Percentiles rank a stretch among this genome's conserved stretches.
These are phyloP conservation scores for Salvia rosmarinus DNA, from an alignment of 257 asterid genomes.

Conservation along the genomic window DNA sequence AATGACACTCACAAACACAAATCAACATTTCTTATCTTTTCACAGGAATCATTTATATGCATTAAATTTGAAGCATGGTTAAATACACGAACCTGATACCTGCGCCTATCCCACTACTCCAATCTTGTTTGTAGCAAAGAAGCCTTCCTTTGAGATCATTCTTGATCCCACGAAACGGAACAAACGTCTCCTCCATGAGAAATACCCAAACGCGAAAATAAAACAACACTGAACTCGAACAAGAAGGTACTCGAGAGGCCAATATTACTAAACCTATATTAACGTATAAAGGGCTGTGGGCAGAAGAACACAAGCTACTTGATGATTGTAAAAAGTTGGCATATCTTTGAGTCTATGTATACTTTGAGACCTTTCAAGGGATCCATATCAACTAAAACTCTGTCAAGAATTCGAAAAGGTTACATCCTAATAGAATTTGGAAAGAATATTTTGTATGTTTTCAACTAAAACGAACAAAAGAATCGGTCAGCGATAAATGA, in stretches of 20 bases:
- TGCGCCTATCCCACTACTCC: slow-evolving; percentile 81
- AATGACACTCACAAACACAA: slow-evolving; percentile 14
- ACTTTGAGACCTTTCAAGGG: slow-evolving; percentile 43
- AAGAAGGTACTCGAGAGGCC: slow-evolving; percentile 53
- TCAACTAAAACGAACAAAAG: slow-evolving; percentile 45
- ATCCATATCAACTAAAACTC: slow-evolving; percentile 37
- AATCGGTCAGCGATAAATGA: slow-evolving; percentile 43
- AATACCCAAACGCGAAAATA: slow-evolving; percentile 21
- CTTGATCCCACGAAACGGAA: slow-evolving; percentile 89
- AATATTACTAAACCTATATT: slow-evolving; percentile 36
- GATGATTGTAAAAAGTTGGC: slow-evolving; percentile 35
- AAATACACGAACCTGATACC: slow-evolving; percentile 75
- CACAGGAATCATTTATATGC: slow-evolving; percentile 2
- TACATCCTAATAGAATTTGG: slow-evolving; percentile 45
- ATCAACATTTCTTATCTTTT: slow-evolving; percentile 20
- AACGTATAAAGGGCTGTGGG: slow-evolving; percentile 34
- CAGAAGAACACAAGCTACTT: slow-evolving; percentile 43
- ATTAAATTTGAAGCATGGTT: slow-evolving; percentile 33
- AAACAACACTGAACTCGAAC: slow-evolving; percentile 34
- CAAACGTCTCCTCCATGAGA: slow-evolving; percentile 86
- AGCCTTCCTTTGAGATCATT: slow-evolving; percentile 87
- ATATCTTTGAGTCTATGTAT: slow-evolving; percentile 13
- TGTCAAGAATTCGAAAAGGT: slow-evolving; percentile 21
- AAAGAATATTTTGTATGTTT: slow-evolving; percentile 30
- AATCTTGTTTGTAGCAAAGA: slow-evolving; percentile 85